Percentiles rank a stretch among this genome's conserved stretches.
phyloP scores from a whole-genome alignment of 2,329 filamentous ascomycete genomes.

The Fusarium foetens region DNA sequence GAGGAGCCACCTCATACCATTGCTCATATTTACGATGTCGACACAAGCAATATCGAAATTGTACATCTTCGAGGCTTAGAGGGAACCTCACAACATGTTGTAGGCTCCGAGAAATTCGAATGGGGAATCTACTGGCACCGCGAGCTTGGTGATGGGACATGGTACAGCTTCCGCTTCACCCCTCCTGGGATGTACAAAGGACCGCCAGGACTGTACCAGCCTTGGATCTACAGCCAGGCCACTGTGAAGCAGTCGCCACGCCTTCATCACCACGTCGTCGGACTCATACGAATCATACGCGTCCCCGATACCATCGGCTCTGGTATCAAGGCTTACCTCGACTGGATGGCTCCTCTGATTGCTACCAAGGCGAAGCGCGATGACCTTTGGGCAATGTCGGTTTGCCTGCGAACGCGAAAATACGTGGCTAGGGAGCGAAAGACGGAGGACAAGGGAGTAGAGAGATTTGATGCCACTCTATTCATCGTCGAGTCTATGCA shows the following conservation, averaged over 20 bases:
- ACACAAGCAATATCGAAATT: constrained; percentile 11
- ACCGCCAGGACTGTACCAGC: constrained; percentile 16
- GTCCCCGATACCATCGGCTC: constrained; percentile 29
- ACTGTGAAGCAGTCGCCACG: constrained; percentile 43
- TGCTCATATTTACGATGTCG: constrained; percentile 21
- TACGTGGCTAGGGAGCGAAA: constrained; percentile 38
- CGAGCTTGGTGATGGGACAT: constrained; percentile 40
- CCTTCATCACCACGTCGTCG: constrained; percentile 45
- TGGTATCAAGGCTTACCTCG: constrained; percentile 46
- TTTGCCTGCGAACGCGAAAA: constrained; percentile 44
- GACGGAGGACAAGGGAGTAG: constrained; percentile 7
- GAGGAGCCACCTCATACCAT: constrained; percentile 10
- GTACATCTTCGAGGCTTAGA: constrained; percentile 31
- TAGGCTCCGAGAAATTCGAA: constrained; percentile 46
- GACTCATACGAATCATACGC: constrained; percentile 45
- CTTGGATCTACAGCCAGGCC: constrained; percentile 32
- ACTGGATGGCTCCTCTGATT: constrained; percentile 46
- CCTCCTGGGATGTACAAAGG: constrained; percentile 1
- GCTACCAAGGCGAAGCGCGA: constrained; percentile 40
- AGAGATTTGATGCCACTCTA: constrained; percentile 42
- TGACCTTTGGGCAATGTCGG: constrained; percentile 46
- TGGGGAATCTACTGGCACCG: constrained; percentile 53
- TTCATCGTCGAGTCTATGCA: constrained; percentile 45
- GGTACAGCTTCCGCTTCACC: constrained; percentile 39
- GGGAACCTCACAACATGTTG: constrained; percentile 28